Base-by-base conservation (phyloP, 2,329 filamentous ascomycete genomes). In the Aspergillus uvarum region DNA sequence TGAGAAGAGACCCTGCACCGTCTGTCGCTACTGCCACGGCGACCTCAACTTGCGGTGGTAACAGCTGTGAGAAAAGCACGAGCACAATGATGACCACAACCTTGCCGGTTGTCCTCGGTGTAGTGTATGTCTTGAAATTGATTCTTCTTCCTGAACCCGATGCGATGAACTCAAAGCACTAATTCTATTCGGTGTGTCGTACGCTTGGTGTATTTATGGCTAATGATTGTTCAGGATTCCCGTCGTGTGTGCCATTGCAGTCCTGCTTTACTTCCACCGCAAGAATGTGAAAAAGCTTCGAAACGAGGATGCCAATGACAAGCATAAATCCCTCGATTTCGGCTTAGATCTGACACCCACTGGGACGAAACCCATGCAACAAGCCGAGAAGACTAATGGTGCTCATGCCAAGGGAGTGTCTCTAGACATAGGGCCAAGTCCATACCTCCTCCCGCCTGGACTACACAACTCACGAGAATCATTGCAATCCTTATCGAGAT, bases 321-420 rank as follows among this genome's bases (percentile, higher is more conserved):
- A 91, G 67, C 91, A 96, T 76, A 93, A 89, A 72, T 95, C 92
- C 0, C 83, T 98, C 72, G 95, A 99, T 75, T 99, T 97, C 72
- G 95, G 95, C 38, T 77, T 97, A 71, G 91, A 89, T 59, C 75
- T 80, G 62, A 71, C 42, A 64, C 71, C 58, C 47, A 65, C 50
- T 80, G 71, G 72, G 24, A 72, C 70, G 47, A 83, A 80, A 82
- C 83, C 80, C 26, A 83, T 91, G 70, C 87, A 87, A 12, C 77
- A 82, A 63, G 42, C 69, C 26, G 77, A 82, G 63, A 80, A 81
- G 65, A 61, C 71, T 47, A 54, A 73, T 51, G 72, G 74, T 65
- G 70, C 70, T 32, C 77, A 78, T 61, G 72, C 68, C 53, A 81
- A 82, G 47, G 84, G 84, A 14, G 67, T 87, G 63, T 88, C 86